phyloP scores from a whole-genome alignment of 352 stramenopile species.

The Pythium dissimile region DNA sequence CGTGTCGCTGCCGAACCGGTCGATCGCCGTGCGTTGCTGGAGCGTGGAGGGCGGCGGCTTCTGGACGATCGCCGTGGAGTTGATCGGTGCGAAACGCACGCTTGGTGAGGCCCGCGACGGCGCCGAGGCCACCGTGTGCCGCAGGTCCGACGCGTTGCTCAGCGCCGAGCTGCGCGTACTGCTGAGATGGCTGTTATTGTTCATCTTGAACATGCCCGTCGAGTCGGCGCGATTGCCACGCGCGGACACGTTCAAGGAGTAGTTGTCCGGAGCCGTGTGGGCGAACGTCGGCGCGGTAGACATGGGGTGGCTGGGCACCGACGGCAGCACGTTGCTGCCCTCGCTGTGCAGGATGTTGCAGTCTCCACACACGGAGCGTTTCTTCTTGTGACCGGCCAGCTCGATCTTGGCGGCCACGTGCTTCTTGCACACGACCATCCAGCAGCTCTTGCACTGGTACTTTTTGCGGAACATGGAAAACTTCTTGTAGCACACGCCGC shows the following conservation, averaged over 20 bases:
- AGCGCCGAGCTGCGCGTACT: conserved; percentile 5
- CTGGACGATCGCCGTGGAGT: conserved; percentile 10
- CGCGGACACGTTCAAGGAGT: conserved; percentile 7
- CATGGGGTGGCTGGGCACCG: conserved; percentile 16
- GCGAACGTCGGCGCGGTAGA: conserved; percentile 5
- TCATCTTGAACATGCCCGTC: conserved; percentile 5
- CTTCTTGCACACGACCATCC: conserved; percentile 72
- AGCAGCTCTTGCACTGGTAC: conserved; percentile 84
- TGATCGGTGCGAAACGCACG: conserved; percentile 16
- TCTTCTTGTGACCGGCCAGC: conserved; percentile 56
- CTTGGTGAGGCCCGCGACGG: conserved; percentile 3
- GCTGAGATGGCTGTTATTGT: not conserved
- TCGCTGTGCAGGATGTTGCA: conserved; percentile 69
- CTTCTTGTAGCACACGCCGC: conserved; percentile 82
- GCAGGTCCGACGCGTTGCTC: conserved; percentile 15
- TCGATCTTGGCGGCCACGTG: conserved; percentile 75
- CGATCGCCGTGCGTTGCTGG: conserved; percentile 10
- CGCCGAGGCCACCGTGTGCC: conserved; percentile 13
- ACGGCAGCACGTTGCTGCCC: conserved; percentile 45
- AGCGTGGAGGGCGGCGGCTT: conserved; percentile 7
- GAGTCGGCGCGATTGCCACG: conserved; percentile 16
- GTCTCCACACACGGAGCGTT: conserved; percentile 70
- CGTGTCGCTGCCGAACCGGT: conserved; percentile 46
- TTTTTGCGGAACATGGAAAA: conserved; percentile 86
- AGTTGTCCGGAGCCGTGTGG: conserved; percentile 11